Conservation (phyloP, 2,329 filamentous ascomycete species). For the Fusarium dlaminii region DNA sequence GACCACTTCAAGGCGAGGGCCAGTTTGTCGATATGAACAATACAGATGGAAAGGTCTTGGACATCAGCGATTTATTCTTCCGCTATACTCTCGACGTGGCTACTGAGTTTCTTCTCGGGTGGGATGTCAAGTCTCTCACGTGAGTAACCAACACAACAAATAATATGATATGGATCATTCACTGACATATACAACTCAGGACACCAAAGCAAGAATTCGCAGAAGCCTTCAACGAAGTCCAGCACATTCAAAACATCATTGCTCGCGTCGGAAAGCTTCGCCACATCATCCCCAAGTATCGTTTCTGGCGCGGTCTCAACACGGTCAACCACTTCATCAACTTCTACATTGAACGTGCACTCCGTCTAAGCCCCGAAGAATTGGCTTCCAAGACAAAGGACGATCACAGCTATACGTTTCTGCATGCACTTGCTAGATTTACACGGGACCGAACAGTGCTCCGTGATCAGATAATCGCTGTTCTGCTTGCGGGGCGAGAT, state of each 20-base stretch:
- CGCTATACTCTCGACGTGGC: constrained; percentile 85
- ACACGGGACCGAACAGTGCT: constrained; percentile 77
- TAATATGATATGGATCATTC: not conserved
- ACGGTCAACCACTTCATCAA: constrained; percentile 80
- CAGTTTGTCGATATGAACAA: constrained; percentile 70
- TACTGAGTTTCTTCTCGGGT: constrained; percentile 86
- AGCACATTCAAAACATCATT: constrained; percentile 75
- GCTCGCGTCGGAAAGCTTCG: constrained; percentile 72
- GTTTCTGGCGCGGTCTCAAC: constrained; percentile 71
- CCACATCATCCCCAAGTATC: constrained; percentile 67
- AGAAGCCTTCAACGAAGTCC: constrained; percentile 82
- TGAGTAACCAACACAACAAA: constrained; percentile 40
- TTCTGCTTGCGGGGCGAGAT: constrained; percentile 86
- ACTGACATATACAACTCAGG: constrained; percentile 42
- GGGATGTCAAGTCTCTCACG: constrained; percentile 73
- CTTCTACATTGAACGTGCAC: constrained; percentile 78
- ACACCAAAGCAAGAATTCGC: constrained; percentile 75
- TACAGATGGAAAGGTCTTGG: constrained; percentile 69
- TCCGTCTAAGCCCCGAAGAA: constrained; percentile 75
- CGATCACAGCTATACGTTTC: constrained; percentile 81
- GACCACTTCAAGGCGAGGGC: constrained; percentile 65
- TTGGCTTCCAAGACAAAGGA: constrained; percentile 76
- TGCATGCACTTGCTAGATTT: constrained; percentile 84
- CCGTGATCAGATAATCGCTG: constrained; percentile 83
- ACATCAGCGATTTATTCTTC: constrained; percentile 83